Evolutionary conservation across 2,329 filamentous ascomycete species (phyloP).

Genomic region (Botrytis deweyae): DNA sequence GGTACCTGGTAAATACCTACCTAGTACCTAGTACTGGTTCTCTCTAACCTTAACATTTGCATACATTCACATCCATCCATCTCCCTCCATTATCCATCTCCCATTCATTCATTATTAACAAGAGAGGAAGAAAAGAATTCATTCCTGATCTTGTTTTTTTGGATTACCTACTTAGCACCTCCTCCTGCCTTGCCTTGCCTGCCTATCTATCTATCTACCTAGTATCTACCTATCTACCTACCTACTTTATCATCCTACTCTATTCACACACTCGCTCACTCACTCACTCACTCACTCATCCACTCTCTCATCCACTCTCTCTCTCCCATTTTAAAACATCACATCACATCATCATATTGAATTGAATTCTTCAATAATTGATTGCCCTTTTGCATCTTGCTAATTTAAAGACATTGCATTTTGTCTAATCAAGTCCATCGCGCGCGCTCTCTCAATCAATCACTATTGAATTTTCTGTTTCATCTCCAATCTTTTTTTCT

Average conservation of each 20-base stretch:
- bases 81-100: neutral
- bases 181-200: no score
- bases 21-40: no score
- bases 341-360: neutral
- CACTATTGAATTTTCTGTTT: conserved; percentile 7
- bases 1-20: no score
- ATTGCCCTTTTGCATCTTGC: conserved; percentile 1
- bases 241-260: neutral
- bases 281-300: neutral
- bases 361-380: neutral
- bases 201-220: neutral
- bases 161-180: neutral
- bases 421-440: neutral
- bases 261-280: neutral
- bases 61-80: no score
- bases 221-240: no score
- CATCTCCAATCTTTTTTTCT: neutral
- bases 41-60: neutral
- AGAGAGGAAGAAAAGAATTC: neutral
- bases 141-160: neutral
- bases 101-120: neutral
- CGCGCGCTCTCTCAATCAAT: neutral
- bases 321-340: neutral
- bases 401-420: neutral
- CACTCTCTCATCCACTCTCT: neutral